A percentile compares a stretch with the other conserved stretches of the same genome.
Evolutionary conservation across 768 basidiomycete genomes (phyloP).

Genomic region (Termitomyces sp.): DNA sequence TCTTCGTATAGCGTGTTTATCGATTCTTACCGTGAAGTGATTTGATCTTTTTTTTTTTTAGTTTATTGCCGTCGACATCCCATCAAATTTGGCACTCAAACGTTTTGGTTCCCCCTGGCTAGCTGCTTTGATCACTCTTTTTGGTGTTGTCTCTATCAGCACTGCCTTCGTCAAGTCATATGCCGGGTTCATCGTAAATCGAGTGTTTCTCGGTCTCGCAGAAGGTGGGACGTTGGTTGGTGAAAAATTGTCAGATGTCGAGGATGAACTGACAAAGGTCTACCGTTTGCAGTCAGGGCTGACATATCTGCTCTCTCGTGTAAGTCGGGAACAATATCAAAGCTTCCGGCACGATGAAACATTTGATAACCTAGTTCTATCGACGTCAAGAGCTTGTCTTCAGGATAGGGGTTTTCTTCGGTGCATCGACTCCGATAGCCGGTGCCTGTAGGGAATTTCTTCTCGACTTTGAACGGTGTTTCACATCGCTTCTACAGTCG

Average conservation of each 20-base stretch:
- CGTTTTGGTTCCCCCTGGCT: constrained; percentile 17
- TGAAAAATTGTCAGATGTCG: neutral
- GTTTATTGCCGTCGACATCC: constrained; percentile 20
- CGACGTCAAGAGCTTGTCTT: constrained; percentile 28
- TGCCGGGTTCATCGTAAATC: constrained; percentile 16
- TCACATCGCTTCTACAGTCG: constrained; percentile 18
- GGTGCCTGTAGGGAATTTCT: constrained; percentile 26
- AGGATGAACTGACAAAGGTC: neutral
- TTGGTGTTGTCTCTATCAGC: constrained; percentile 16
- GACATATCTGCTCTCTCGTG: constrained; percentile 17
- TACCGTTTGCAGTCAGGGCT: constrained; percentile 14
- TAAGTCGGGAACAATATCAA: neutral
- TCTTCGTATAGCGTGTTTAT: constrained; percentile 13
- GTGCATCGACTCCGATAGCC: constrained; percentile 27
- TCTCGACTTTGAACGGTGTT: neutral
- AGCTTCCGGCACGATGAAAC: too few species aligned
- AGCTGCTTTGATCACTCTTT: constrained; percentile 16
- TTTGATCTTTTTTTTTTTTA: neutral
- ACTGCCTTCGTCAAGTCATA: constrained; percentile 21
- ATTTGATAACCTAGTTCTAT: constrained; percentile 21
- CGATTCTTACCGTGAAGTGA: neutral
- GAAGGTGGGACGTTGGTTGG: constrained; percentile 22
- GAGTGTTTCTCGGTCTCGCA: constrained; percentile 21
- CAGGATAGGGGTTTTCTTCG: constrained; percentile 30
- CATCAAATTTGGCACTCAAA: constrained; percentile 19